Evolutionary conservation across 164 flowering plant species (phyloP), one percentile per base, ranked within the genome.

Genomic region (Echeveria elegans): DNA sequence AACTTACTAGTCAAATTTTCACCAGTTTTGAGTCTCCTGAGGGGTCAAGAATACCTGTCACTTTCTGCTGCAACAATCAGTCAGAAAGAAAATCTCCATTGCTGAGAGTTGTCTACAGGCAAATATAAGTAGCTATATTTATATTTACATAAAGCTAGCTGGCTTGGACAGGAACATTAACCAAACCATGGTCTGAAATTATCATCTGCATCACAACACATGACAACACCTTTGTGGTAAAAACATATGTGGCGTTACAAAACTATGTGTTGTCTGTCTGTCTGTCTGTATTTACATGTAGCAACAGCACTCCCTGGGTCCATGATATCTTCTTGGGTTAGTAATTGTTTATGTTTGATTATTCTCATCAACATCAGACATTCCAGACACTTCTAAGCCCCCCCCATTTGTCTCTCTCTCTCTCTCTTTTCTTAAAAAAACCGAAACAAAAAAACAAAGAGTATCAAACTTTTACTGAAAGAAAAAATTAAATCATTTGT

Each of bases 61-160:
- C 41, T 38, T 38, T 38, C 41, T 38, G 41, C 12, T 38, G 6
- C 8, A 38, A 14, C 12, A 38, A n/a, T n/a, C n/a, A n/a, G n/a
- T n/a, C n/a, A n/a, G n/a, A n/a, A n/a, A n/a, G n/a, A 38, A 47
- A n/a, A 47, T 15, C 52, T 19, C 52, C 18, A 14, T 47, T 47
- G 52, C 16, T 47, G 52, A 47, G 1, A 47, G 52, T 47, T 47
- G 52, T 16, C 18, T 2, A 47, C 18, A 47, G 23, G 52, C 21
- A 47, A 47, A 19, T 19, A 47, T 16, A n/a, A n/a, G n/a, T n/a
- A n/a, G n/a, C n/a, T n/a, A n/a, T n/a, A n/a, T n/a, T n/a, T n/a
- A n/a, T n/a, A n/a, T n/a, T n/a, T 47, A 47, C 52, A 47, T 47
- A 18, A 47, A 47, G 52, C 52, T 47, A 47, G 52, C 52, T 47